Conservation (phyloP, 2,329 filamentous ascomycete genomes). For the Botrytis byssoidea region DNA sequence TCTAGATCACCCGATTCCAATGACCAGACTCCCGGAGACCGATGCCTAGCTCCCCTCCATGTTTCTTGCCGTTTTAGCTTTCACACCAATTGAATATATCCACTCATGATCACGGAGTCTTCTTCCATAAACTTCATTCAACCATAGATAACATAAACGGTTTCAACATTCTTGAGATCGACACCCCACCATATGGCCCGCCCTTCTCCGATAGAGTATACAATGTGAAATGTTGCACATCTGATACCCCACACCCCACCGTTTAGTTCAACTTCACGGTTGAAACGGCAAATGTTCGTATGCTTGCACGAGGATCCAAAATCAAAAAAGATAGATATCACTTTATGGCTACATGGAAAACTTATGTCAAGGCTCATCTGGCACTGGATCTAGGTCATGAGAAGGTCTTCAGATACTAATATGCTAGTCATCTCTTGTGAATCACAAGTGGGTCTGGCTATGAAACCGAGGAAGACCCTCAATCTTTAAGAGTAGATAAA, state of each 20-base stretch:
- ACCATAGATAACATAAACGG: neutral
- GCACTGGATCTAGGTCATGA: conserved; percentile 43
- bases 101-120: neutral
- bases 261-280: neutral
- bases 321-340: conserved; percentile 30
- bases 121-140: neutral
- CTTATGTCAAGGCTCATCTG: conserved; percentile 43
- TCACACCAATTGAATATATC: neutral
- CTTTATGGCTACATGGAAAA: conserved; percentile 43
- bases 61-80: neutral
- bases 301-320: conserved; percentile 32
- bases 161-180: neutral
- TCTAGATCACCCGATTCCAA: neutral
- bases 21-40: neutral
- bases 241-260: neutral
- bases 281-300: conserved; percentile 14
- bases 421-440: neutral
- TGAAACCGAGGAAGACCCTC: no score
- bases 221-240: neutral
- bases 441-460: neutral
- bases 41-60: neutral
- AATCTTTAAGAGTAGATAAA: no score
- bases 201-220: neutral
- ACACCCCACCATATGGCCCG: neutral
- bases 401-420: conserved; percentile 33